phyloP scores from a whole-genome alignment of 1,139 yeast genomes.

The Yamadazyma spencermartinsiae region DNA sequence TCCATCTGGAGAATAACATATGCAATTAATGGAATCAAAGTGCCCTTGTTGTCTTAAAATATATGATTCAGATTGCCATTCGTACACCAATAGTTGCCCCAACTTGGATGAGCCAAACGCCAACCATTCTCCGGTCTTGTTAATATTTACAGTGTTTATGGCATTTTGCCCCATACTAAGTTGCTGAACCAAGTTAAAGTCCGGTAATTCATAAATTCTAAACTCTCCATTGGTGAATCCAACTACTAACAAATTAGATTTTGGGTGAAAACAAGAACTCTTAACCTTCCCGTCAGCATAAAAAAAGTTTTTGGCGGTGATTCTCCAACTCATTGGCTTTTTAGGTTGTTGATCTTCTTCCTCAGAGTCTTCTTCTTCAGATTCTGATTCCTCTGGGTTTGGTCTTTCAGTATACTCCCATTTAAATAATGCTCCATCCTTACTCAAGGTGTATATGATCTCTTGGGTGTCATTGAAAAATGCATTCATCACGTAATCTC shows the following conservation, averaged over 20 bases:
- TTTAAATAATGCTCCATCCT: constrained; percentile 90
- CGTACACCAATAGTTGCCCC: constrained; percentile 95
- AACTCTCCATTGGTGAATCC: constrained; percentile 92
- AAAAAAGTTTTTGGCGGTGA: constrained; percentile 74
- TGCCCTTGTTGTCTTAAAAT: constrained; percentile 96
- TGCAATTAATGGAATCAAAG: constrained; percentile 82
- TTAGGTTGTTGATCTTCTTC: constrained; percentile 17
- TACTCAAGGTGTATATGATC: constrained; percentile 83
- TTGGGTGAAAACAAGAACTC: constrained; percentile 82
- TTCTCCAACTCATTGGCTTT: constrained; percentile 68
- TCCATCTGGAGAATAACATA: constrained; percentile 94
- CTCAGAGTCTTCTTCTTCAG: constrained; percentile 35
- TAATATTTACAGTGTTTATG: constrained; percentile 77
- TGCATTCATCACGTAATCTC: constrained; percentile 84
- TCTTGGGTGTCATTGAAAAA: constrained; percentile 87
- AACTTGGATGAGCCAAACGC: constrained; percentile 89
- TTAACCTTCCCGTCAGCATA: constrained; percentile 70
- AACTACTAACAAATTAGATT: constrained; percentile 71
- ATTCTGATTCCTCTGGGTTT: constrained; percentile 34
- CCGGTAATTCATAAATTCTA: constrained; percentile 80
- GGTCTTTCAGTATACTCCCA: constrained; percentile 81
- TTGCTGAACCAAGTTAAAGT: constrained; percentile 77
- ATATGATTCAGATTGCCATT: constrained; percentile 98
- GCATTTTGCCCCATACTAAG: constrained; percentile 91
- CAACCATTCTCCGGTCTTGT: constrained; percentile 91